Evolutionary conservation across 331 rosid species (phyloP), one percentile per base, ranked within the genome.

Genomic region (Pyrus hybrid): DNA sequence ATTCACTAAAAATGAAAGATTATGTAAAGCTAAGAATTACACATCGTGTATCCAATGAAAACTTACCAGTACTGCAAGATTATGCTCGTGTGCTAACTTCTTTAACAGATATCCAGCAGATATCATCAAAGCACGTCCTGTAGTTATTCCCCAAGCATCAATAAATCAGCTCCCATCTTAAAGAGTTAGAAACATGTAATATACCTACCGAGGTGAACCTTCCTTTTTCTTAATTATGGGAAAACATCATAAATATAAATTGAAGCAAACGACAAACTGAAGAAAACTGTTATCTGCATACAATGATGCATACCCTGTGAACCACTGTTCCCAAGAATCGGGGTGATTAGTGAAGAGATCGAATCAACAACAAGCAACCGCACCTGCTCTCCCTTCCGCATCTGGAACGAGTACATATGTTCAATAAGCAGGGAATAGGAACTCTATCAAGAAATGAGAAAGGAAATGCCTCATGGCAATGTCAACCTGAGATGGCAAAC

Each of bases 81-180:
- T 88, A 76, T 91, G 83, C 78, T 91, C 89, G 77, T 90, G 85
- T 71, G 97, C 98, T 76, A 93, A 63, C 80, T 86, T 90, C 92
- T 93, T 93, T 78, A 91, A 80, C 70, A 91, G 84, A 72, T 76
- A 84, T 63, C 98, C 97, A 77, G 90, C 91, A 78, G 97, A 93
- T 74, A 84, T 75, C 98, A 93, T 91, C 75, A 91, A 85, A 71
- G 93, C 90, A 28, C 89, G 91, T 49, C 98, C 98, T 91, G 89
- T 62, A 71, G 72, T 79, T 74, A 75, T 53, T 72, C 82, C 83
- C 25, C 71, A 72, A 66, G 72, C 32, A 81, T 69, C 72, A 80
- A 77, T 57, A 66, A 29, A 28, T 66, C 47, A 73, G 61, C 77
- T 82, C 66, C 29, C 49, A 30, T 49, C 14, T 28, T 25, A 8